Conservation (phyloP, 208 protist species). For the Trypanosoma scelopori region DNA sequence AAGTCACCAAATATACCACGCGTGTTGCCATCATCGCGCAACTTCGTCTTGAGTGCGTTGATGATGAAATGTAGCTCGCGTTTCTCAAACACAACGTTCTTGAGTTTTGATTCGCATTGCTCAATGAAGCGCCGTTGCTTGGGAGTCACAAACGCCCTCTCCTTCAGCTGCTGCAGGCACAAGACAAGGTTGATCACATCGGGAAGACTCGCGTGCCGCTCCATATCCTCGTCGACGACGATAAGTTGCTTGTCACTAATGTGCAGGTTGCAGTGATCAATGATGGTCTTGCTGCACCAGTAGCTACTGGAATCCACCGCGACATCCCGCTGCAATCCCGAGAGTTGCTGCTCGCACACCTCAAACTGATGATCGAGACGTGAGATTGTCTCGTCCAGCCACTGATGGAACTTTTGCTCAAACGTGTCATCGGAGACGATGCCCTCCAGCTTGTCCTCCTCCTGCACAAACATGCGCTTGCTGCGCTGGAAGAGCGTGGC, state of each 20-base stretch:
- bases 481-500: slow-evolving; percentile 82
- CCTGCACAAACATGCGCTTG: slow-evolving; percentile 80
- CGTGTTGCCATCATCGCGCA: slow-evolving; percentile 76
- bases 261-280: slow-evolving; percentile 88
- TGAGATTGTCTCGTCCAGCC: slow-evolving; percentile 79
- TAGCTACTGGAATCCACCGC: slow-evolving; percentile 59
- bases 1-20: slow-evolving; percentile 78
- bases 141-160: slow-evolving; percentile 73
- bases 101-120: slow-evolving; percentile 71
- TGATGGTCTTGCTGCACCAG: slow-evolving; percentile 87
- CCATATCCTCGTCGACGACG: slow-evolving; percentile 17
- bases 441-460: slow-evolving; percentile 75
- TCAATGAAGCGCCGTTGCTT: slow-evolving; percentile 86
- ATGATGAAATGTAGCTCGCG: slow-evolving; percentile 81
- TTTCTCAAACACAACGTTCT: slow-evolving; percentile 73
- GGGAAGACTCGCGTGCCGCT: slow-evolving; percentile 53
- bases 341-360: slow-evolving; percentile 78
- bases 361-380: slow-evolving; percentile 84
- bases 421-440: slow-evolving; percentile 68
- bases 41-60: slow-evolving; percentile 83
- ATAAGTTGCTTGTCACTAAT: slow-evolving; percentile 72
- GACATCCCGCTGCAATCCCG: slow-evolving; percentile 83
- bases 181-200: slow-evolving; percentile 81
- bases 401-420: slow-evolving; percentile 64
- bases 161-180: slow-evolving; percentile 74